phyloP scores from a whole-genome alignment of 768 basidiomycete species.

The Lentinula raphanica region DNA sequence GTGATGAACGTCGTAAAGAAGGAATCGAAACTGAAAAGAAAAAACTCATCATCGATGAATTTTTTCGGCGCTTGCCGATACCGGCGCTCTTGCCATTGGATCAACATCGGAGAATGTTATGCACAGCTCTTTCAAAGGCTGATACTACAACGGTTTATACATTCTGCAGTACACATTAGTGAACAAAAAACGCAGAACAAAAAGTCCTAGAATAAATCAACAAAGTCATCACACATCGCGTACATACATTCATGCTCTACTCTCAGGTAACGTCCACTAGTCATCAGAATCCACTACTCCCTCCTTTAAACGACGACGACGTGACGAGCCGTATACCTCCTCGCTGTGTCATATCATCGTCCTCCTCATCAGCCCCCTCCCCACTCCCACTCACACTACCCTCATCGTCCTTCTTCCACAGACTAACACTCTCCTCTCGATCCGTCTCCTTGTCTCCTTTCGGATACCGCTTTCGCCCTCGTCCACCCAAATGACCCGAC shows the following conservation, averaged over 20 bases:
- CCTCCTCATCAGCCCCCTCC: background rate
- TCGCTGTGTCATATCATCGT: slow-evolving; percentile 7
- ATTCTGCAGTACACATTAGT: too few species aligned
- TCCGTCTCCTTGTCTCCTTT: slow-evolving; percentile 49
- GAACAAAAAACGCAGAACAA: background rate
- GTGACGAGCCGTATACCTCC: slow-evolving; percentile 37
- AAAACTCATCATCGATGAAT: background rate
- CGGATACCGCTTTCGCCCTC: slow-evolving; percentile 42
- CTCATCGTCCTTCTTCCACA: slow-evolving; percentile 34
- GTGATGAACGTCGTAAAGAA: background rate
- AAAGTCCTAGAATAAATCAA: background rate
- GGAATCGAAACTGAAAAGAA: background rate
- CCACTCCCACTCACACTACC: slow-evolving; percentile 21
- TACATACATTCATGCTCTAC: background rate
- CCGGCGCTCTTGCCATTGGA: slow-evolving; percentile 11
- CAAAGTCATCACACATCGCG: background rate
- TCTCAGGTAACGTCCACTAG: too few species aligned
- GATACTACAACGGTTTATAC: background rate
- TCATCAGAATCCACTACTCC: slow-evolving; percentile 1
- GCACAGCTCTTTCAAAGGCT: slow-evolving; percentile 14
- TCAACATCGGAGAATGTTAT: slow-evolving; percentile 14
- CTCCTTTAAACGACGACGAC: background rate
- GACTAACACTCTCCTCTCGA: slow-evolving; percentile 53
- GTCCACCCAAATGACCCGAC: slow-evolving; percentile 14
- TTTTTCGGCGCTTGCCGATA: background rate